Evolutionary conservation across 164 flowering plant species (phyloP).

Genomic region (Aristolochia californica): DNA sequence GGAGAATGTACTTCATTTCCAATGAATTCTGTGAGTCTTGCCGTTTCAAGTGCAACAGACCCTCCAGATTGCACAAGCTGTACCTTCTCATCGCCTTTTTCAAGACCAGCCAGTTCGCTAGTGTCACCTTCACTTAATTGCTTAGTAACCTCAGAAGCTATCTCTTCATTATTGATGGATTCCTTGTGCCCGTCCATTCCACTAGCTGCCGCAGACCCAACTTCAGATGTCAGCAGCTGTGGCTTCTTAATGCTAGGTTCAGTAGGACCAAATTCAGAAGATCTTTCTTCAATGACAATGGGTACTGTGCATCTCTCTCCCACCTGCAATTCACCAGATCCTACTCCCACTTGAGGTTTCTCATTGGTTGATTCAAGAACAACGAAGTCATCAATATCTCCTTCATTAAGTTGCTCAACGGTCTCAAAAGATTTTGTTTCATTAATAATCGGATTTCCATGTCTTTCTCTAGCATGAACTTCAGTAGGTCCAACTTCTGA

Average conservation of each 20-base stretch:
- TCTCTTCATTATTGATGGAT: no score
- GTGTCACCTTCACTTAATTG: no score
- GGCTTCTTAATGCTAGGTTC: not conserved
- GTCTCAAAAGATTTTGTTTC: constrained; percentile 15
- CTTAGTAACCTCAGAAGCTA: no score
- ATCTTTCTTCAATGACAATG: not conserved
- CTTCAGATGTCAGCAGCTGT: not conserved
- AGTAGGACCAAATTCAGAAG: not conserved
- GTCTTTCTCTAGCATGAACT: constrained; percentile 6
- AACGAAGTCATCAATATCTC: not conserved
- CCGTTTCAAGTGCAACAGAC: constrained; percentile 8
- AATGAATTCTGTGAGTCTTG: not conserved
- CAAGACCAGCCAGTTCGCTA: no score
- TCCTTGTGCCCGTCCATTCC: no score
- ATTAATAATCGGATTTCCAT: not conserved
- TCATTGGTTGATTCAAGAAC: not conserved
- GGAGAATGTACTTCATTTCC: no score
- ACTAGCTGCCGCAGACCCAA: not conserved
- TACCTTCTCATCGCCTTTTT: not conserved
- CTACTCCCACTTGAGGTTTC: not conserved
- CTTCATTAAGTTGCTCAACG: constrained; percentile 4
- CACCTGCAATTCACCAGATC: not conserved
- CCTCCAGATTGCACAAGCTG: constrained; percentile 4
- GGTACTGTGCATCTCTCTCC: not conserved
- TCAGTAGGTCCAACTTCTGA: not conserved